A percentile compares a stretch with the other conserved stretches of the same genome.
Conservation (phyloP, 805 yeast species). For the Sugiyamaella boreocaroliniensis region DNA sequence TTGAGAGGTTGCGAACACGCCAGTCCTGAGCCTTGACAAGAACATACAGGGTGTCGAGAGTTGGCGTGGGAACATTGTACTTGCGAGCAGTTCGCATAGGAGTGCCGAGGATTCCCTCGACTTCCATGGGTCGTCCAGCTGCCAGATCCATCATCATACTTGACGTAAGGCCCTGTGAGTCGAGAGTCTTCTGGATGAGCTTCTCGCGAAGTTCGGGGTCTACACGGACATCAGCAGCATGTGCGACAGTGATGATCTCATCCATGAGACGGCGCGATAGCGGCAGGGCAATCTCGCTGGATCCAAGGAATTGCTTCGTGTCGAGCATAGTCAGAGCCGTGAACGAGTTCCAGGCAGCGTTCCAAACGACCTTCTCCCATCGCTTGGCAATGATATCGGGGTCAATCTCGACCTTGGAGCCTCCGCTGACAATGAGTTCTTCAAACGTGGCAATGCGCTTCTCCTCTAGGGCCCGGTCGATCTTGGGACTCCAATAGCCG, state of each 20-base stretch:
- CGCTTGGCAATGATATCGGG: conserved; percentile 14
- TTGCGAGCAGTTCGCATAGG: conserved; percentile 45
- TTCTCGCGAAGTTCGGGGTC: conserved; percentile 8
- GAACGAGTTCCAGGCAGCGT: conserved; percentile 21
- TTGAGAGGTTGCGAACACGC: conserved; percentile 7
- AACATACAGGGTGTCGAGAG: conserved; percentile 47
- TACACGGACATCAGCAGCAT: conserved; percentile 49
- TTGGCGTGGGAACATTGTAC: conserved; percentile 48
- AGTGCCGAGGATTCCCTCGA: conserved; percentile 65
- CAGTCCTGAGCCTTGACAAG: conserved; percentile 38
- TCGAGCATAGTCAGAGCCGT: conserved; percentile 17
- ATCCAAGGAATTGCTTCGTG: conserved; percentile 12
- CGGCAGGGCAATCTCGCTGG: conserved; percentile 12
- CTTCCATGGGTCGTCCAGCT: conserved; percentile 58
- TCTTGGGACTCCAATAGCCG: conserved; percentile 36
- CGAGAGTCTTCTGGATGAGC: conserved; percentile 11
- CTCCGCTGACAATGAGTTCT: conserved; percentile 24
- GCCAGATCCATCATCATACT: conserved; percentile 64
- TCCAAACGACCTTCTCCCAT: conserved; percentile 23
- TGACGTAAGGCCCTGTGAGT: conserved; percentile 35
- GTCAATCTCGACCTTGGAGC: conserved; percentile 8
- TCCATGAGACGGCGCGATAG: conserved; percentile 42
- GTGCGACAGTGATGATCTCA: conserved; percentile 59
- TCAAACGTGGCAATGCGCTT: conserved; percentile 34
- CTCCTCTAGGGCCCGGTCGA: conserved; percentile 28